A percentile compares a stretch with the other conserved stretches of the same genome.
Conservation (phyloP, 768 basidiomycete species). For the Calocybe gangraenosa region DNA sequence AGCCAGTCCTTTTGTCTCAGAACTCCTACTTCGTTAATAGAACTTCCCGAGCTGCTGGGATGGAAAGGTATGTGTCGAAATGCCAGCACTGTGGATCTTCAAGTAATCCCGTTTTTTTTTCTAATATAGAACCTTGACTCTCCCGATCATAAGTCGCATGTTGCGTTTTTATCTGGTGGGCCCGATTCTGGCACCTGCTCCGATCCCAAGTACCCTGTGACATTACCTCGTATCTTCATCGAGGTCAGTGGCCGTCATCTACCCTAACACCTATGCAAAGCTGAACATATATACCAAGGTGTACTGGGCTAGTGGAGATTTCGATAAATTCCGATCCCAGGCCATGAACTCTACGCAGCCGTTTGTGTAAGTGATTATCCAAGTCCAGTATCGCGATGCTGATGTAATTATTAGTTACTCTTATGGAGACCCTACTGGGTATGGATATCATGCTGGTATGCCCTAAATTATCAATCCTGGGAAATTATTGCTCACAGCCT, state of each 20-base stretch:
- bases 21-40: slow-evolving; percentile 19
- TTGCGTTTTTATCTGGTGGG: slow-evolving; percentile 41
- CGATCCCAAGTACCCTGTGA: slow-evolving; percentile 41
- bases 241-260: slow-evolving; percentile 31
- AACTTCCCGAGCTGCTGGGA: slow-evolving; percentile 57
- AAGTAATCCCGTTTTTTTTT: background rate
- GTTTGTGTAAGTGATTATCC: slow-evolving; percentile 38
- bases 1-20: background rate
- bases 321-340: slow-evolving; percentile 31
- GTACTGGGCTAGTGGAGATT: slow-evolving; percentile 38
- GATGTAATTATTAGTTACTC: slow-evolving; percentile 29
- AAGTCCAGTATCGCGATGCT: background rate
- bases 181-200: slow-evolving; percentile 46
- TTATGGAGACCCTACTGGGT: slow-evolving; percentile 60
- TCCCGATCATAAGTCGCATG: slow-evolving; percentile 48
- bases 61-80: slow-evolving; percentile 45
- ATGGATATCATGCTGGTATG: slow-evolving; percentile 55
- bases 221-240: slow-evolving; percentile 45
- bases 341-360: slow-evolving; percentile 47
- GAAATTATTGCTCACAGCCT: background rate
- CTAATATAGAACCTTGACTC: slow-evolving; percentile 39
- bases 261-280: slow-evolving; percentile 2
- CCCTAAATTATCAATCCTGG: background rate
- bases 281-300: slow-evolving; percentile 24
- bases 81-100: no score